A percentile compares a stretch with the other conserved stretches of the same genome.
phyloP scores from a whole-genome alignment of 371 early-diverging fungal species.

The Mucor sp. region DNA sequence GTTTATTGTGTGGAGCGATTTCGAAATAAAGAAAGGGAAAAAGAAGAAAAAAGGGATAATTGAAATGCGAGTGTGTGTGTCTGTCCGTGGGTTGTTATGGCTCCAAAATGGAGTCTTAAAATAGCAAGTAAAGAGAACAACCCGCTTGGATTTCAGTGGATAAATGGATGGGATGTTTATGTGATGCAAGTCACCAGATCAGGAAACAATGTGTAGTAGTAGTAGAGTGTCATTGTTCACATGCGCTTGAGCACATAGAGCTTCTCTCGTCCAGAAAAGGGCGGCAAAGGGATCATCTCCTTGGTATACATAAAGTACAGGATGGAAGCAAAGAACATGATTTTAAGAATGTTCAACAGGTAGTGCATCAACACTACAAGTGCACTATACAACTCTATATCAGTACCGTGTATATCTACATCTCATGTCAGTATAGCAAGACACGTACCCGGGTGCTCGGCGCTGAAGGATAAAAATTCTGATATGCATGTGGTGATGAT shows the following conservation, averaged over 20 bases:
- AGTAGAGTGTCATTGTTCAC: not conserved
- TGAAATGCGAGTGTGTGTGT: not conserved
- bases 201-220: not conserved
- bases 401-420: not conserved
- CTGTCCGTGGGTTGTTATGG: not conserved
- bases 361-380: not conserved
- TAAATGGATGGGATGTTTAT: not conserved
- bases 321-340: not conserved
- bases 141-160: not conserved
- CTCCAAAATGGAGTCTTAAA: conserved; percentile 1
- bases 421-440: not conserved
- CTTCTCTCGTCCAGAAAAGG: not conserved
- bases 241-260: not conserved
- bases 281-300: not conserved
- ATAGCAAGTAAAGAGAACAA: not conserved
- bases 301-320: not conserved
- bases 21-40: not conserved
- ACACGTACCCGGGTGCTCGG: not conserved
- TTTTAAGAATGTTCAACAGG: not conserved
- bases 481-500: not conserved
- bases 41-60: not conserved
- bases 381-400: not conserved
- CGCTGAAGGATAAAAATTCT: not conserved
- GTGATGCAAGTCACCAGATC: not conserved
- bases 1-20: not conserved